phyloP scores from a whole-genome alignment of 148 eudicot species.

The Vaccinium myrtillus region DNA sequence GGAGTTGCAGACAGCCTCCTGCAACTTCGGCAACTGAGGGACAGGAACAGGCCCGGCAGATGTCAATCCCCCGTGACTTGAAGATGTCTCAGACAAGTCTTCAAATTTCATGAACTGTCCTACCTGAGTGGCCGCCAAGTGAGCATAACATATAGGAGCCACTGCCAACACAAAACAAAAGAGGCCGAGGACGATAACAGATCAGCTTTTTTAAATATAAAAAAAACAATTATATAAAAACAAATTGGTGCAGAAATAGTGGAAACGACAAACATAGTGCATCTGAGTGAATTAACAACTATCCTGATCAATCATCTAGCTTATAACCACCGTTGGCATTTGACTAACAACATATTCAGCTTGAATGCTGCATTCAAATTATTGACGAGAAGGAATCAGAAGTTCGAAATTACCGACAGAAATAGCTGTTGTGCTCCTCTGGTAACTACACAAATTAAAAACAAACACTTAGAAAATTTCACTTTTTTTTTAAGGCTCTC shows the following conservation, averaged over 20 bases:
- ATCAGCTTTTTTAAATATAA: neutral
- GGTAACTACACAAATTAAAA: conserved; percentile 52
- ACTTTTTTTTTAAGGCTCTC: neutral
- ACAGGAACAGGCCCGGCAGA: conserved; percentile 63
- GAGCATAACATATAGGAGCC: conserved; percentile 90
- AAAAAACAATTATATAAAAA: neutral
- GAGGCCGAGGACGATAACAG: neutral
- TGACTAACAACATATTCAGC: neutral
- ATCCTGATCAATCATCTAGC: neutral
- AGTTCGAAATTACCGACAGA: conserved; percentile 62
- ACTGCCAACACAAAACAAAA: conserved; percentile 41
- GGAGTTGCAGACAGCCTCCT: conserved; percentile 65
- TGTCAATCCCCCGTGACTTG: conserved; percentile 67
- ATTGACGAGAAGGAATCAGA: neutral
- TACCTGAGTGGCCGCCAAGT: conserved; percentile 86
- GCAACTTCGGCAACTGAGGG: conserved; percentile 72
- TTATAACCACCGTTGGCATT: neutral
- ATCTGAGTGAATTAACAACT: neutral
- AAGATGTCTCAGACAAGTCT: conserved; percentile 66
- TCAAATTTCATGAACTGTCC: conserved; percentile 84
- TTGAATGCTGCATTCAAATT: neutral
- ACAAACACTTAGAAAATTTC: neutral
- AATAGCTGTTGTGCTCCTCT: conserved; percentile 88
- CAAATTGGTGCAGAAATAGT: neutral
- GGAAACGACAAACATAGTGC: neutral